Evolutionary conservation across 768 basidiomycete species (phyloP), one percentile per base, ranked within the genome.

Genomic region (Boletus subcaerulescens): DNA sequence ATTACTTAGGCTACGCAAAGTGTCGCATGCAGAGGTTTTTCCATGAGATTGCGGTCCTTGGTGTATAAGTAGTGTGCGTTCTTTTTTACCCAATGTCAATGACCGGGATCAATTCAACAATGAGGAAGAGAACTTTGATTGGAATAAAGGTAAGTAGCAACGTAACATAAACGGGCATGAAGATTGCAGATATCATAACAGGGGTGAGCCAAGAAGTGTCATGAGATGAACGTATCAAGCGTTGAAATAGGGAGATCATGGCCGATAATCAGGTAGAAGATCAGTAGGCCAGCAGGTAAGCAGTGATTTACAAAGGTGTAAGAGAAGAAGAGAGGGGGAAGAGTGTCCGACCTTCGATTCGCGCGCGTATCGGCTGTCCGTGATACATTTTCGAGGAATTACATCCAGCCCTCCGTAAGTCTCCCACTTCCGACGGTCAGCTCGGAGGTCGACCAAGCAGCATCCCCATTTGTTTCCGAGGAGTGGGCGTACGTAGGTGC

Each of bases 1-100:
- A 98, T 72, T 97, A 98, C 71, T 71, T 98, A 57, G 77, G 78
- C 12, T 98, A 97, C 67, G 86, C 94, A 17, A 75, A 73, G 57
- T 80, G 81, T 67, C 82, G 89, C 35, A 80, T 89, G 78, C 71
- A 77, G 15, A 76, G 74, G 11, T 91, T 91, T 73, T 78, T 81
- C 50, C 72, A 73, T 59, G 86, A 81, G 53, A 67, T 87, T 24
- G 68, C 70, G 45, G 70, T 69, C 18, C 71, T 87, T n/a, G 77
- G 78, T 1, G 51, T 75, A 13, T 67, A 52, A 60, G 5, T 5
- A 48, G 46, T 31, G 14, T 44, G 22, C 48, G 17, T 39, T 43
- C 45, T 49, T 33, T 29, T 12, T 18, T 36, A 14, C n/a, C 11
- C 43, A 5, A 29, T 35, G 8, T 35, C 33, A 13, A 35, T 14